phyloP scores from a whole-genome alignment of 306 rosid species.

The Prunus fruticosa region DNA sequence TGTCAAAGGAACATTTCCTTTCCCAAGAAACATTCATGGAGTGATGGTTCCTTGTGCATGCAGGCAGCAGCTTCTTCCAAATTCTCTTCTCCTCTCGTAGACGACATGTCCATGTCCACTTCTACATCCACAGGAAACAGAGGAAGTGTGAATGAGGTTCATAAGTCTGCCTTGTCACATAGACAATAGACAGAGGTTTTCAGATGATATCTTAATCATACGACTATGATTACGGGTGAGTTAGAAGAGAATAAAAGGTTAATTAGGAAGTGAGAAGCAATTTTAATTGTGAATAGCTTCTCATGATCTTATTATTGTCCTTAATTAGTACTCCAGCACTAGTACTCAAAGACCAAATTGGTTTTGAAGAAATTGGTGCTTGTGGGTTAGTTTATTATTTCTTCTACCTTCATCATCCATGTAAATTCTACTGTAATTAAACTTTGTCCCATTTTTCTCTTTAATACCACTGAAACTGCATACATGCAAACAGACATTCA shows the following conservation, averaged over 20 bases:
- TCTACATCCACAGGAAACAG: neutral
- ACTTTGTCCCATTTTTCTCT: neutral
- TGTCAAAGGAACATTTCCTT: constrained; percentile 27
- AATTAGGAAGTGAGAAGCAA: constrained; percentile 1
- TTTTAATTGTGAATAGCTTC: neutral
- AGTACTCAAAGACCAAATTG: neutral
- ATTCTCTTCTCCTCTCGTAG: neutral
- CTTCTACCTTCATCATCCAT: neutral
- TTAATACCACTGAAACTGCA: neutral
- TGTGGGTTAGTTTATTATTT: neutral
- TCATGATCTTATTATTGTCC: neutral
- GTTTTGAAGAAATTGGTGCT: neutral
- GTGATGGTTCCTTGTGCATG: neutral
- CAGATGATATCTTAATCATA: neutral
- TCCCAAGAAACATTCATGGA: constrained; percentile 24
- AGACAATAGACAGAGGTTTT: neutral
- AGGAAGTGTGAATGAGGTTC: neutral
- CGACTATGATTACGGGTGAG: neutral
- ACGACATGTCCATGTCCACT: neutral
- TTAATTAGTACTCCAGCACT: neutral
- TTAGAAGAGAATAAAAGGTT: neutral
- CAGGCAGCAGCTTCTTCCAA: neutral
- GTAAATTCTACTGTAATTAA: constrained; percentile 2
- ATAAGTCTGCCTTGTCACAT: neutral
- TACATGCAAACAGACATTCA: neutral